A percentile compares a stretch with the other conserved stretches of the same genome.
Conservation (phyloP, 2,329 filamentous ascomycete species). For the Paracamarosporium sp. region DNA sequence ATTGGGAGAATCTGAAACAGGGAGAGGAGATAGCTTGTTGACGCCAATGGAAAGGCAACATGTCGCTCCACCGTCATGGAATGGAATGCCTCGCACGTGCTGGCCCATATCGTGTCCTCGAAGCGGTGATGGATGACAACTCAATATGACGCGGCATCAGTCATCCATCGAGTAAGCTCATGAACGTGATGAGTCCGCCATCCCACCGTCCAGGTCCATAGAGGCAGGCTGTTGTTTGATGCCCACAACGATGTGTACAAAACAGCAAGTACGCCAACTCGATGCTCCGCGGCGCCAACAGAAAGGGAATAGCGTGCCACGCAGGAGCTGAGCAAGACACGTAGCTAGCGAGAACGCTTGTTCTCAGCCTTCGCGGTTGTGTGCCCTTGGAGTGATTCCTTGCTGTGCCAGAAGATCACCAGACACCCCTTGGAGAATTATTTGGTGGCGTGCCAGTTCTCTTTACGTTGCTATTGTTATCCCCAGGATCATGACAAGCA, state of each 20-base stretch:
- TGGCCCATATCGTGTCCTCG: background rate
- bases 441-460: background rate
- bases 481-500: background rate
- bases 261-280: background rate
- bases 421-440: background rate
- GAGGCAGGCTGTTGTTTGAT: background rate
- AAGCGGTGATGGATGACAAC: slow-evolving; percentile 1
- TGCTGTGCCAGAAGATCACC: background rate
- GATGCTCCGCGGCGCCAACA: background rate
- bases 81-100: background rate
- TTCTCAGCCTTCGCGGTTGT: background rate
- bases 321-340: background rate
- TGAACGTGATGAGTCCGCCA: background rate
- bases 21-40: background rate
- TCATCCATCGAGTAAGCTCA: background rate
- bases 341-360: background rate
- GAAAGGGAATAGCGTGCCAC: background rate
- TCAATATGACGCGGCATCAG: background rate
- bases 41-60: background rate
- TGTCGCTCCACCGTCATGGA: background rate
- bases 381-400: background rate
- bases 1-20: background rate
- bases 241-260: background rate
- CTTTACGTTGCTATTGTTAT: background rate
- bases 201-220: background rate